Evolutionary conservation across 139 green algal genomes (phyloP).

Genomic region (Parachlorella kessleri): DNA sequence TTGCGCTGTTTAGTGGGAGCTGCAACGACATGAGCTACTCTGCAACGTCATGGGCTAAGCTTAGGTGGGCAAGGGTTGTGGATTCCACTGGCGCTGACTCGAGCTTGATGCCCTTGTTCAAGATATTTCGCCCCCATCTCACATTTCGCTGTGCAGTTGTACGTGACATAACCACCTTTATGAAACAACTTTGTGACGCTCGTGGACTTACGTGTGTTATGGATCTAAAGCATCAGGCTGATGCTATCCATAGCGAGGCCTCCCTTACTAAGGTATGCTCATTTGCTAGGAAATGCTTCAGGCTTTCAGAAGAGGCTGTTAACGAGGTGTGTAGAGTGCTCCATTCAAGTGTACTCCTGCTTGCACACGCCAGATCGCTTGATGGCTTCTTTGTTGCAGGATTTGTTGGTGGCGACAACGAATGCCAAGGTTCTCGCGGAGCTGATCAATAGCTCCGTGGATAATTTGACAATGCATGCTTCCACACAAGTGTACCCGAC

Average conservation of each 20-base stretch:
- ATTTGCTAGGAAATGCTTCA: not conserved
- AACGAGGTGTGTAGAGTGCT: not conserved
- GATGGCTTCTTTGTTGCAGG: not conserved
- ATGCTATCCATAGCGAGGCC: not conserved
- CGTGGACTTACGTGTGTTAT: not conserved
- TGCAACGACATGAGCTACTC: too few species aligned
- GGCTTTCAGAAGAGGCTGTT: not conserved
- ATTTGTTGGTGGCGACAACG: not conserved
- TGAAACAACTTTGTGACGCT: not conserved
- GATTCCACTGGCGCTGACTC: not conserved
- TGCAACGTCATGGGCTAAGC: not conserved
- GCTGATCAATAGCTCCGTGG: not conserved
- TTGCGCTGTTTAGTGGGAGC: not conserved
- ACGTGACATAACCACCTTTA: not conserved
- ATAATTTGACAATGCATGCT: not conserved
- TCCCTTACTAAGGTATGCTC: not conserved
- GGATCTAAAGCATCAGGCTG: conserved; percentile 1
- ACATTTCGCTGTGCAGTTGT: not conserved
- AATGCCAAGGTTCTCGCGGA: not conserved
- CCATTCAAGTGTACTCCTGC: not conserved
- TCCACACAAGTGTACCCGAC: not conserved
- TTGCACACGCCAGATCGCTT: too few species aligned
- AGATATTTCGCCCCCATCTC: not conserved
- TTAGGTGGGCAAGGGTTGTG: not conserved
- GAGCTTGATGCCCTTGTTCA: not conserved